Base-by-base conservation (phyloP, 2,329 filamentous ascomycete genomes). In the Paracoccidioides brasiliensis region DNA sequence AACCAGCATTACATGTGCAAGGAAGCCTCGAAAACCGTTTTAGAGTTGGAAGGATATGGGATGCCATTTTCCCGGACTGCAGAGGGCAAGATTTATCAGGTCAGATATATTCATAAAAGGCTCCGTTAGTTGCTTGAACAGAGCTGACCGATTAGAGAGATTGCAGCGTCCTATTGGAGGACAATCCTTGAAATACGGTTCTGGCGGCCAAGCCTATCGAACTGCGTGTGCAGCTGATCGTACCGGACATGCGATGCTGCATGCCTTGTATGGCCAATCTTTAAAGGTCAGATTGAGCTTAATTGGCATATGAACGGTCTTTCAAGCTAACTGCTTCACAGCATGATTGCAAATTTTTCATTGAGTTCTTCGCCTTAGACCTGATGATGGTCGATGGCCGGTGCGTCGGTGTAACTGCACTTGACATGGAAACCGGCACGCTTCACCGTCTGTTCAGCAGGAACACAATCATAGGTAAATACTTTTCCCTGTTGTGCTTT, bases 21-120 rank as follows among this genome's bases (percentile, higher is more conserved):
- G 68, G 90, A 96, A 76, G 90, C 90, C 59, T 90, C 90, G 38
- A 84, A 85, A 58, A 91, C 87, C 63, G 90, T 96, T 64, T 86
- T 94, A 70, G 90, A 96, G 76, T 83, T 97, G 58, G 91, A 97
- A 77, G 88, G 95, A 77, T 97, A 96, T 75, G 91, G 91, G 57
- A 96, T 90, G 74, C 91, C 91, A 61, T 97, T 97, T 77, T 75
- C 73, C 54, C 82, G 91, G 82, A 97, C 91, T 15, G 90, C 95
- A 69, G 90, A 96, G 66, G 93, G 93, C 7, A 59, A 57, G 54
- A 58, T 59, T 32, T 59, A 59, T 45, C 58, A 59, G 56, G 58
- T 58, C 5, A 46, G 52, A 30, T 49, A 3, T 35, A 32, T 5
- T 32, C 15, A 37, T n/a, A 15, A 40, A 22, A 28, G 9, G 6